Conservation (phyloP, 2,329 filamentous ascomycete genomes). For the Epichloe coenophiala region DNA sequence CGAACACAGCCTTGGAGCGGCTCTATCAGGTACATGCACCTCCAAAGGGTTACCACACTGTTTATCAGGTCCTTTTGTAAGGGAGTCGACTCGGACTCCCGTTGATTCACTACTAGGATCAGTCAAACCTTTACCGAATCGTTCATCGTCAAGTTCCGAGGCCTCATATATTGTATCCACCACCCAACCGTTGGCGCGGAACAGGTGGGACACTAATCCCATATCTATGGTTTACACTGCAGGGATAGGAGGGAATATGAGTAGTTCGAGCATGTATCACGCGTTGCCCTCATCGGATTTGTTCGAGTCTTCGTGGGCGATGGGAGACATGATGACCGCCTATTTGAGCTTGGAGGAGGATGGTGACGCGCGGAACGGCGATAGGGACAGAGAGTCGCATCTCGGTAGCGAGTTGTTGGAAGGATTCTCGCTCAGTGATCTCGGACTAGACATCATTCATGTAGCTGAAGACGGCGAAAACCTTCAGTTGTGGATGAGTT, state of each 20-base stretch:
- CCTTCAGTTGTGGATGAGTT: too few relatives aligned
- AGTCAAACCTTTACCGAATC: not conserved
- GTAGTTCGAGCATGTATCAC: not conserved
- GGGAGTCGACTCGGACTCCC: not conserved
- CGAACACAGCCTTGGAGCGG: not conserved
- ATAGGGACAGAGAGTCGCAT: not conserved
- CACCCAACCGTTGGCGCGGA: not conserved
- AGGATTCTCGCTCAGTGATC: too few relatives aligned
- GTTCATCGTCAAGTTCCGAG: not conserved
- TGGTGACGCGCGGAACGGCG: not conserved
- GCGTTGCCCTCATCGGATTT: not conserved
- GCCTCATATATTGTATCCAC: not conserved
- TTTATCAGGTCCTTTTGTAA: not conserved
- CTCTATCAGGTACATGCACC: not conserved
- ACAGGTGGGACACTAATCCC: not conserved
- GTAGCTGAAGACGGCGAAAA: too few relatives aligned
- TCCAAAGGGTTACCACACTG: not conserved
- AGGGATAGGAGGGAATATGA: not conserved
- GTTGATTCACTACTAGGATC: not conserved
- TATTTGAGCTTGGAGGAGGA: not conserved
- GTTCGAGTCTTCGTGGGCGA: not conserved
- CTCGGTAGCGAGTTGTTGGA: too few relatives aligned
- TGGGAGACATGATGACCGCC: not conserved
- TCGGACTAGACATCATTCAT: not conserved
- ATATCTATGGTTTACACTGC: not conserved